Base-by-base conservation (phyloP, 2,329 filamentous ascomycete species). In the Lachnellula subtilissima region DNA sequence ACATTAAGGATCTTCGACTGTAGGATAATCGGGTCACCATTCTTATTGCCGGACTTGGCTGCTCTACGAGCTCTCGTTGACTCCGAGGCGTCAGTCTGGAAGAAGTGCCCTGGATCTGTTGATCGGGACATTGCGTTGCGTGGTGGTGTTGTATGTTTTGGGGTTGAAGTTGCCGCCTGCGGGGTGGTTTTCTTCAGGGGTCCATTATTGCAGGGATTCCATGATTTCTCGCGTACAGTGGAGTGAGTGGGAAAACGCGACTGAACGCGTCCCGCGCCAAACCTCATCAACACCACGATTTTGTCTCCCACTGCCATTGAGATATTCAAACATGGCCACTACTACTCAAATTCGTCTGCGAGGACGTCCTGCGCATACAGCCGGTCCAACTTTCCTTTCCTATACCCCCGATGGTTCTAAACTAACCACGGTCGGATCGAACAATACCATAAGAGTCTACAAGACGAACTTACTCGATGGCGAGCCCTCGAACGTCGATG, bases 391-490 rank as follows among this genome's bases (percentile, higher is more conserved):
- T 2, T 91, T 86, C 65, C 85, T 95, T 64, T 83, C 88, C 61
- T 97, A 97, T 74, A 97, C 92, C 0, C 89, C 91, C 6, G 86
- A 96, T 71, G 94, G 95, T 60, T 82, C 81, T 64, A 89, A 88
- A 66, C 80, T 99, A 56, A 84, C 97, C 63, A 97, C 94, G 11
- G 92, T 91, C 58, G 94, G 94, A 61, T 88, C 90, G 57, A 96
- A 97, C 75, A 95, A 95, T 68, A 91, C 90, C 7, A 91, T 96
- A 67, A 89, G 95, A 50, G 83, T 97, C 50, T 99, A 96, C 76
- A 89, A 87, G 64, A 94, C 92, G 14, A 91, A 90, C 58, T 94
- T 32, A 32, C 28, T 88, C 40, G 89, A 96, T 74, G 92, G 91
- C 65, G 94, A 99, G 71, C 94, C 95, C 9, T 85, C 83, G 56